Conservation (phyloP, 305 asterid genomes). For the Vinca major region DNA sequence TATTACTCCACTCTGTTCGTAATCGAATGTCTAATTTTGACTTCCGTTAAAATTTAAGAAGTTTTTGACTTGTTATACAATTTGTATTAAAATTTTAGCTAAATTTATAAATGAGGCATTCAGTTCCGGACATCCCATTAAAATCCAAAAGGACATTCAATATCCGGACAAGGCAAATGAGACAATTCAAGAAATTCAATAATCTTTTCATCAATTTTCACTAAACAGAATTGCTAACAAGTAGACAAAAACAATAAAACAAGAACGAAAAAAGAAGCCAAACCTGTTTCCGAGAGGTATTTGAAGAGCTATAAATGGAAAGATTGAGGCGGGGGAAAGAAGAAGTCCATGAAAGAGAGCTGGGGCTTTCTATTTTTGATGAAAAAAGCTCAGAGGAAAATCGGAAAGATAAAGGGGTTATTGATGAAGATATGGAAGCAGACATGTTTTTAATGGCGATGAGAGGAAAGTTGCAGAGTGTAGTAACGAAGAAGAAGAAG, state of each 20-base stretch:
- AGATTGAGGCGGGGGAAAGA: conserved; percentile 48
- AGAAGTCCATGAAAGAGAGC: conserved; percentile 52
- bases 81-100: too few species aligned
- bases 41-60: too few species aligned
- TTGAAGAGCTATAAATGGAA: conserved; percentile 19
- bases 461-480: background rate
- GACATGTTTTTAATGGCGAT: conserved; percentile 8
- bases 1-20: too few species aligned
- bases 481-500: background rate
- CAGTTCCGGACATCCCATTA: too few species aligned
- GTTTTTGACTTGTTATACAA: too few species aligned
- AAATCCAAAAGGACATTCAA: too few species aligned
- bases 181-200: too few species aligned
- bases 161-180: too few species aligned
- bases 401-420: conserved; percentile 21
- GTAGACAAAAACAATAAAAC: background rate
- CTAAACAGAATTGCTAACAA: background rate
- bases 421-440: conserved; percentile 24
- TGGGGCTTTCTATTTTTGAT: conserved; percentile 16
- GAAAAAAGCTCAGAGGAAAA: conserved; percentile 38
- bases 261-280: background rate
- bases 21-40: too few species aligned
- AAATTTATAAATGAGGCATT: too few species aligned
- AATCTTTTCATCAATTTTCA: background rate
- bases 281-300: conserved; percentile 34